Evolutionary conservation across 2,329 filamentous ascomycete species (phyloP).

Genomic region (Apiospora hydei): DNA sequence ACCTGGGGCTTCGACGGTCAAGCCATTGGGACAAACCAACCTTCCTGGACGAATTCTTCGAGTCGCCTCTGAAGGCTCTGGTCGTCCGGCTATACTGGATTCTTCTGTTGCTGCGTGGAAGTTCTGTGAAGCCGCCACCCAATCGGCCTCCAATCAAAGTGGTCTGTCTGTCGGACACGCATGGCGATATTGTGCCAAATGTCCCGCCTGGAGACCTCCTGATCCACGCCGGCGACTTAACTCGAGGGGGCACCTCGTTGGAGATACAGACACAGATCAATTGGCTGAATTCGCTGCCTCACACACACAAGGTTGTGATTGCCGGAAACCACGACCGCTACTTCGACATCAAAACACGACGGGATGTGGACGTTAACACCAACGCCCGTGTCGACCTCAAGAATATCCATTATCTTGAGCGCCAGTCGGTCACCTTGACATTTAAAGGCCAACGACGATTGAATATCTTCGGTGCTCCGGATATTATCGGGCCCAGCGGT

Average conservation of each 20-base stretch:
- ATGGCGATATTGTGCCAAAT: constrained; percentile 65
- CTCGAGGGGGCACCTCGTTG: constrained; percentile 71
- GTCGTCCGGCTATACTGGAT: constrained; percentile 69
- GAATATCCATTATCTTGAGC: constrained; percentile 78
- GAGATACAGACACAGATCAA: constrained; percentile 85
- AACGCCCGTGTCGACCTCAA: constrained; percentile 68
- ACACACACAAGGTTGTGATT: constrained; percentile 81
- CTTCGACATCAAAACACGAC: constrained; percentile 73
- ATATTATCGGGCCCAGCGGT: constrained; percentile 79
- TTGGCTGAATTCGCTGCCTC: constrained; percentile 79
- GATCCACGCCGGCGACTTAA: constrained; percentile 89
- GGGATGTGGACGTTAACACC: constrained; percentile 60
- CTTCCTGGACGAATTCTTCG: constrained; percentile 68
- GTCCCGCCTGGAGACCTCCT: constrained; percentile 83
- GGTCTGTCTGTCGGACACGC: constrained; percentile 91
- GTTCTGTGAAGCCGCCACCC: constrained; percentile 65
- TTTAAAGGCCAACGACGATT: constrained; percentile 67
- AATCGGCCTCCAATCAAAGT: constrained; percentile 70
- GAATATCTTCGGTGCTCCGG: constrained; percentile 81
- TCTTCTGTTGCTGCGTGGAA: constrained; percentile 72
- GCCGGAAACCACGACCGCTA: constrained; percentile 90
- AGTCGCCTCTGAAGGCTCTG: constrained; percentile 72
- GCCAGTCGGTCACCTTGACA: constrained; percentile 67
- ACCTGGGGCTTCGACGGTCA: constrained; percentile 56
- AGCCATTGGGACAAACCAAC: constrained; percentile 58